Percentiles rank a stretch among this genome's conserved stretches.
Conservation (phyloP, 108 stramenopile species). For the Pseudonitzschia multistriata region DNA sequence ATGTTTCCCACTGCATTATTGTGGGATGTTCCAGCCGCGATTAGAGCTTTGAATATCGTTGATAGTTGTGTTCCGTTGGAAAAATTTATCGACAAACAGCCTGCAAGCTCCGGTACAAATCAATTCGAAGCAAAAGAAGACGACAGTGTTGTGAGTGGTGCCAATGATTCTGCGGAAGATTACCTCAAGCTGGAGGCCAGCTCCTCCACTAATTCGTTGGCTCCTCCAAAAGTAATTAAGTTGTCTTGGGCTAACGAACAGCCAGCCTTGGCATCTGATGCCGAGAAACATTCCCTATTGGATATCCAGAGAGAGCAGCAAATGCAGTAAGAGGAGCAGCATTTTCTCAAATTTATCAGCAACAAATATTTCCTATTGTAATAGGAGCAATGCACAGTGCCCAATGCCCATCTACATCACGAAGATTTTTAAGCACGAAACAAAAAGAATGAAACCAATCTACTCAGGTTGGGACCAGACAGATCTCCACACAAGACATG, state of each 20-base stretch:
- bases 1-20: slow-evolving; percentile 6
- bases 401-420: no score
- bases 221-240: background rate
- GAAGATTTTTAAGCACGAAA: no score
- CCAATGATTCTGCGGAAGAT: background rate
- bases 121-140: background rate
- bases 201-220: background rate
- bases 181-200: no score
- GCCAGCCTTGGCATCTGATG: background rate
- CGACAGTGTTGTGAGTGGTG: no score
- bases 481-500: no score
- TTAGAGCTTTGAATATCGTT: slow-evolving; percentile 6
- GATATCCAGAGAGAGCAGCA: slow-evolving; percentile 29
- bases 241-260: slow-evolving; percentile 17
- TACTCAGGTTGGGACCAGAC: no score
- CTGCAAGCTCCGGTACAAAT: background rate
- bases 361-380: background rate
- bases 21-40: slow-evolving; percentile 3
- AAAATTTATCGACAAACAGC: slow-evolving; percentile 1
- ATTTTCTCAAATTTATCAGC: no score
- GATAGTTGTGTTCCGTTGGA: slow-evolving; percentile 22
- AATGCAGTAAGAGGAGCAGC: background rate
- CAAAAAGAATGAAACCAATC: no score
- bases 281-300: slow-evolving; percentile 20
- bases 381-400: background rate